A percentile compares a stretch with the other conserved stretches of the same genome.
Evolutionary conservation across 192 early-diverging fungal species (phyloP).

Genomic region (Diversispora epigaea): DNA sequence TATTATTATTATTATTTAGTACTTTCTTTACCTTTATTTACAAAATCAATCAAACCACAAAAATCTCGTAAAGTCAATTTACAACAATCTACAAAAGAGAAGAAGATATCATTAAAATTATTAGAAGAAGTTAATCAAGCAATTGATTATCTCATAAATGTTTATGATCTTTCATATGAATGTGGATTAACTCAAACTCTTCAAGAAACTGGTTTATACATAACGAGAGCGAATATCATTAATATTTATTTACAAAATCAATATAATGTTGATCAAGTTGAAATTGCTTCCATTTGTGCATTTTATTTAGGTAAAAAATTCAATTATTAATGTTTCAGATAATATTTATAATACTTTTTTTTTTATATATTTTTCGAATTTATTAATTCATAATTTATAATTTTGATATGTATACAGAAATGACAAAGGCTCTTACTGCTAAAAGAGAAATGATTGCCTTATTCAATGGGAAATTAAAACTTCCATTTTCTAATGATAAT

Average conservation of each 20-base stretch:
- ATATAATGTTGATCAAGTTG: conserved; percentile 6
- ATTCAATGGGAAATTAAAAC: conserved; percentile 48
- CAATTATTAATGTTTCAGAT: not conserved
- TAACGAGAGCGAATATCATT: conserved; percentile 39
- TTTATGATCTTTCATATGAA: conserved; percentile 37
- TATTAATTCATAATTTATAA: not conserved
- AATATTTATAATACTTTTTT: too few relatives aligned
- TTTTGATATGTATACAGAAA: conserved; percentile 42
- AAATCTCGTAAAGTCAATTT: not conserved
- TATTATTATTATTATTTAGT: not conserved
- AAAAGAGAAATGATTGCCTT: conserved; percentile 61
- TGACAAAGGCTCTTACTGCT: conserved; percentile 58
- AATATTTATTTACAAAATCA: conserved; percentile 39
- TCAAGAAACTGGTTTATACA: conserved; percentile 38
- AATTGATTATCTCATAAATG: conserved; percentile 42
- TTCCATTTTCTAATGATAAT: conserved; percentile 27
- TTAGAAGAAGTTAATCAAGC: conserved; percentile 28
- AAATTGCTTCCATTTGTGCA: conserved; percentile 38
- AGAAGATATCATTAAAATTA: not conserved
- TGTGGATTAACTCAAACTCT: conserved; percentile 43
- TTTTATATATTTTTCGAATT: too few relatives aligned
- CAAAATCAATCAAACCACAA: not conserved
- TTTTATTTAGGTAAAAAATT: conserved; percentile 54
- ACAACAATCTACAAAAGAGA: not conserved
- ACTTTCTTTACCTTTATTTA: conserved; percentile 9